phyloP scores from a whole-genome alignment of 768 basidiomycete species.

The Hemileccinum impolitum region DNA sequence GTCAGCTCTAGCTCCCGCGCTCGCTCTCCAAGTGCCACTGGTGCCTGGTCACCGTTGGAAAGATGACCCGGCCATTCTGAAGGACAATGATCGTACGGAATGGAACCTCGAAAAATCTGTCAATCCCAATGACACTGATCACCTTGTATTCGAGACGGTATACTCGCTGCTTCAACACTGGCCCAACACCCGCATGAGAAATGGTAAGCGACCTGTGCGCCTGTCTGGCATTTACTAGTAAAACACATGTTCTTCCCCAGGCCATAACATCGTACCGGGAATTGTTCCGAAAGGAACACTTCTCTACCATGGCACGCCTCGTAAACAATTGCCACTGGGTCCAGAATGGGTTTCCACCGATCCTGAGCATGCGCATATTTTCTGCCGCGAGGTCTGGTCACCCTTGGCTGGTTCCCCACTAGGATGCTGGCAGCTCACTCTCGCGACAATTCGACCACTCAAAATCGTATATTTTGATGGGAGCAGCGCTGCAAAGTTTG shows the following conservation, averaged over 20 bases:
- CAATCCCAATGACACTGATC: conserved; percentile 24
- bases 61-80: background rate
- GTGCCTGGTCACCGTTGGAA: background rate
- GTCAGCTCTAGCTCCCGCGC: background rate
- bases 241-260: conserved; percentile 12
- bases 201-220: conserved; percentile 29
- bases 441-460: background rate
- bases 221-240: background rate
- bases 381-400: conserved; percentile 23
- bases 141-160: conserved; percentile 25
- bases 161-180: conserved; percentile 38
- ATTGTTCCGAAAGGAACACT: conserved; percentile 34
- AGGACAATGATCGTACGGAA: background rate
- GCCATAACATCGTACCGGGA: conserved; percentile 30
- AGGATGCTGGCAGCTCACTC: background rate
- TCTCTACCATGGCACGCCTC: conserved; percentile 31
- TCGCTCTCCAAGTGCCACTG: background rate
- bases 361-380: conserved; percentile 38
- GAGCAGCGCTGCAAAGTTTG: background rate
- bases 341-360: conserved; percentile 36
- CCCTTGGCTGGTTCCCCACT: background rate
- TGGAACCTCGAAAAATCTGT: conserved; percentile 28
- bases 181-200: conserved; percentile 46
- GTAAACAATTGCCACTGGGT: conserved; percentile 22
- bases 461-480: background rate